Evolutionary conservation across 192 early-diverging fungal species (phyloP).

Genomic region (Coemansia sp.): DNA sequence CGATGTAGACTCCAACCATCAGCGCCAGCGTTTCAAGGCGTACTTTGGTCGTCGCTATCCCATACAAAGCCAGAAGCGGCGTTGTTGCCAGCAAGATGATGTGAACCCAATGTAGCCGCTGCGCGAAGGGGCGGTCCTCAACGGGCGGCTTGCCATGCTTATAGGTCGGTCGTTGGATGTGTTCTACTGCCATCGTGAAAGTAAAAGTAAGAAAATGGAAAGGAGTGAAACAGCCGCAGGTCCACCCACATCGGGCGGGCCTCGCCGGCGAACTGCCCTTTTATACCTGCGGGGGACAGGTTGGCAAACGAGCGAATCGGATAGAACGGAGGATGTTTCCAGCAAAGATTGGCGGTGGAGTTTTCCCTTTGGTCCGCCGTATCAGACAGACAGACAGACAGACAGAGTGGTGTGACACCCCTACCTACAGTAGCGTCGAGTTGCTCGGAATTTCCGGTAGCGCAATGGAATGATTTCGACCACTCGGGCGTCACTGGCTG

Average conservation of each 20-base stretch:
- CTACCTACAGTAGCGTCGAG: not conserved
- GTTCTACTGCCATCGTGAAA: conserved; percentile 18
- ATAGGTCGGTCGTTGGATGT: conserved; percentile 45
- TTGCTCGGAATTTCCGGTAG: not conserved
- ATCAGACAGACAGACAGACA: too few relatives aligned
- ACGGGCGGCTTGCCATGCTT: conserved; percentile 30
- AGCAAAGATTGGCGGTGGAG: not conserved
- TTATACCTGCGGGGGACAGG: too few relatives aligned
- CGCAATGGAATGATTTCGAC: not conserved
- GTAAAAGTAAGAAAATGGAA: not conserved
- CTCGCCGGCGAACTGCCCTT: not conserved
- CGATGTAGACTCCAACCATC: conserved; percentile 12
- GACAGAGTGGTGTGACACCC: not conserved
- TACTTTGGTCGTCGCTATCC: conserved; percentile 66
- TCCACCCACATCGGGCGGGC: too few relatives aligned
- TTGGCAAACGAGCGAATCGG: too few relatives aligned
- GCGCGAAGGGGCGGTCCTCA: conserved; percentile 35
- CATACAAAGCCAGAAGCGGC: conserved; percentile 79
- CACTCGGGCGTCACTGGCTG: not conserved
- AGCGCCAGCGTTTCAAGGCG: conserved; percentile 61
- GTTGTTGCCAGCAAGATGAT: conserved; percentile 59
- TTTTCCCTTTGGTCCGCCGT: not conserved
- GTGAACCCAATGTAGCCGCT: conserved; percentile 70
- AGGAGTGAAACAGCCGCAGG: not conserved
- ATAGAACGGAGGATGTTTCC: not conserved